Percentiles rank a stretch among this genome's conserved stretches.
Conservation (phyloP, 176 grass and related monocot species). For the Neostapfia colusana region DNA sequence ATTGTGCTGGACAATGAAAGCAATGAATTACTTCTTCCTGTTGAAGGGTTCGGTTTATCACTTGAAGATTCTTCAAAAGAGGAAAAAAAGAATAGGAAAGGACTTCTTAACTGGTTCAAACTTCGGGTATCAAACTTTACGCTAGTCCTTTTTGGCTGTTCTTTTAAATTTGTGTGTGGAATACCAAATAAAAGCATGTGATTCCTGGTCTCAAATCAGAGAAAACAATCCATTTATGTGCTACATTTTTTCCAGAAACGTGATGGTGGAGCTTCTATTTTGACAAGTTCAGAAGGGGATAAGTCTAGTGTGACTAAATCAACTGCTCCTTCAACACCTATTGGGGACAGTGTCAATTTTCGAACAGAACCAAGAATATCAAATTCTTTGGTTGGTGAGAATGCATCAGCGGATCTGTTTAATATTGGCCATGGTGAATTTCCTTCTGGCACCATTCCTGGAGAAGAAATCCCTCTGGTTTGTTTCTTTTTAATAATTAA, state of each 20-base stretch:
- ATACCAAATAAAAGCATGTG: background rate
- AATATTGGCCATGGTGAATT: slow-evolving; percentile 63
- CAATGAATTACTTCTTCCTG: slow-evolving; percentile 70
- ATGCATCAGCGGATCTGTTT: slow-evolving; percentile 62
- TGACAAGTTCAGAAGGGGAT: slow-evolving; percentile 82
- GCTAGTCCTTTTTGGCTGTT: background rate
- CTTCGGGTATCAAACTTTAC: slow-evolving; percentile 56
- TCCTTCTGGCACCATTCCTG: slow-evolving; percentile 54
- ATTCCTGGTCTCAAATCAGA: slow-evolving; percentile 4
- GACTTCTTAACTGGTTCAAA: slow-evolving; percentile 99
- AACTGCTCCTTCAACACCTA: slow-evolving; percentile 74
- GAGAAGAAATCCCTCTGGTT: slow-evolving; percentile 71
- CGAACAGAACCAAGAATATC: slow-evolving; percentile 65
- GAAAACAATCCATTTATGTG: slow-evolving; percentile 8
- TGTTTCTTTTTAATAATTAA: slow-evolving; percentile 24
- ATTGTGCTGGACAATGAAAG: slow-evolving; percentile 85
- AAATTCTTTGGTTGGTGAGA: slow-evolving; percentile 70
- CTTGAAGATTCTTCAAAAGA: slow-evolving; percentile 89
- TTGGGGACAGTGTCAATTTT: slow-evolving; percentile 81
- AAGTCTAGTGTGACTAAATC: slow-evolving; percentile 86
- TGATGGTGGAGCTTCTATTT: slow-evolving; percentile 57
- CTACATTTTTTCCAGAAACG: slow-evolving; percentile 60
- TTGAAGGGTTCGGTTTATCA: slow-evolving; percentile 77
- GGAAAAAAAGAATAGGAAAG: slow-evolving; percentile 88
- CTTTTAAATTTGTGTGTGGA: background rate